Evolutionary conservation across 495 filamentous ascomycete genomes (phyloP), one percentile per base, ranked within the genome.

Genomic region (Lichenothelia convexa): DNA sequence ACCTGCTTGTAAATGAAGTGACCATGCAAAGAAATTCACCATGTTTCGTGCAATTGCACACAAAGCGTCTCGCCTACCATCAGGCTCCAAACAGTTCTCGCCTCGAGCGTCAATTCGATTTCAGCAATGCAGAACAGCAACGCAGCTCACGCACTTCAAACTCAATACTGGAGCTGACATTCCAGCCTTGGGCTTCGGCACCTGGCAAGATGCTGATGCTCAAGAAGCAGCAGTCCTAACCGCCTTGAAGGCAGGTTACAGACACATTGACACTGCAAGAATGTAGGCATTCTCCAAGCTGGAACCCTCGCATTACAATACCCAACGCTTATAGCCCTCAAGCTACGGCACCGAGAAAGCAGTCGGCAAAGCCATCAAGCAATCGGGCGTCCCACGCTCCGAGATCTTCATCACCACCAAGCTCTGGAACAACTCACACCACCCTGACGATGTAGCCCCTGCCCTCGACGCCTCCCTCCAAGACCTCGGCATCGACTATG

Each of bases 151-250:
- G 3, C 33, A 13, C 15, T 34, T 41, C 32, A 52, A 45, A 19
- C 55, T 55, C 30, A 57, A 57, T 34, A 57, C 50, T 9, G 55
- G 56, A 9, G 49, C 51, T 5, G 18, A 39, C 35, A 65, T 70
- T 39, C 66, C 66, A 7, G 43, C 49, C 1, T 30, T 70, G 11
- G 66, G 66, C 18, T 59, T 68, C 18, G 66, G 67, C n/a, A 70
- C 66, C 17, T 70, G 66, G 58, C 57, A 57, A 33, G 57, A 60
- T 39, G 39, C 39, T 13, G 51, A 53, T 8, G 46, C 45, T 18
- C 50, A 58, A 30, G 50, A 53, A 32, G 21, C 17, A 31, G 53
- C 53, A 5, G 53, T 56, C 17, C 11, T 30, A 6, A 45, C 36
- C 3, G 49, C 46, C 4, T 35, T 52, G 20, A 49, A 46, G 22